Conservation (phyloP, 768 basidiomycete species). For the Pholiota conissans region DNA sequence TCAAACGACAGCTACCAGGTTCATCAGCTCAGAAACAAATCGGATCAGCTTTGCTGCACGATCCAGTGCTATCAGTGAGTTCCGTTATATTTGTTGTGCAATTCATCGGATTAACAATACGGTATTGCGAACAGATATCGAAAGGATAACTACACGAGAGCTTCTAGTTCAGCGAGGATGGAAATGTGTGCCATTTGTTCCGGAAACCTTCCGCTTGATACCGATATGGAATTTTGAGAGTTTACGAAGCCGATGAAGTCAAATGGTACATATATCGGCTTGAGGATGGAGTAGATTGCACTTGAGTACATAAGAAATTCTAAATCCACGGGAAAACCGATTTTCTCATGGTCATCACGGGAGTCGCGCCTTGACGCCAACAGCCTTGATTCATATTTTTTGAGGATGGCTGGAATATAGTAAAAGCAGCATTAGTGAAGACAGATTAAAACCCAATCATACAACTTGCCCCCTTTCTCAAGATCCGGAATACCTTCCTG, state of each 20-base stretch:
- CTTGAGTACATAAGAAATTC: too few relatives aligned
- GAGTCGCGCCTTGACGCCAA: slow-evolving; percentile 45
- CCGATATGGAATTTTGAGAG: neutral
- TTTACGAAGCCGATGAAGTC: neutral
- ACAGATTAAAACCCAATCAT: slow-evolving; percentile 26
- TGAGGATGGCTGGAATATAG: slow-evolving; percentile 33
- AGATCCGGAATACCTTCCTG: slow-evolving; percentile 56
- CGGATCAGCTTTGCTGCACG: neutral
- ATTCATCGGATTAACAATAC: neutral
- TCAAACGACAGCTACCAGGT: neutral
- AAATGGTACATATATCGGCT: too few relatives aligned
- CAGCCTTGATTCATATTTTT: slow-evolving; percentile 69
- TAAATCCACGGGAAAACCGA: too few relatives aligned
- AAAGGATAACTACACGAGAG: neutral
- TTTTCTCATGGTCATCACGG: too few relatives aligned
- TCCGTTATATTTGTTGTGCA: neutral
- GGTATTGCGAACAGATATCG: neutral
- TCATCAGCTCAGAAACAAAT: neutral
- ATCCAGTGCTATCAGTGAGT: neutral
- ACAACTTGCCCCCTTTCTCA: slow-evolving; percentile 63
- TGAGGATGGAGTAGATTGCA: too few relatives aligned
- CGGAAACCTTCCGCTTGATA: neutral
- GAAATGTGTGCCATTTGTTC: neutral
- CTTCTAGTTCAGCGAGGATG: neutral
- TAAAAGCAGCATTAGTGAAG: neutral